Percentiles rank a stretch among this genome's conserved stretches.
These are phyloP conservation scores for Aspergillus avenaceus DNA, from an alignment of 495 filamentous ascomycete species.

Conservation along the genomic window DNA sequence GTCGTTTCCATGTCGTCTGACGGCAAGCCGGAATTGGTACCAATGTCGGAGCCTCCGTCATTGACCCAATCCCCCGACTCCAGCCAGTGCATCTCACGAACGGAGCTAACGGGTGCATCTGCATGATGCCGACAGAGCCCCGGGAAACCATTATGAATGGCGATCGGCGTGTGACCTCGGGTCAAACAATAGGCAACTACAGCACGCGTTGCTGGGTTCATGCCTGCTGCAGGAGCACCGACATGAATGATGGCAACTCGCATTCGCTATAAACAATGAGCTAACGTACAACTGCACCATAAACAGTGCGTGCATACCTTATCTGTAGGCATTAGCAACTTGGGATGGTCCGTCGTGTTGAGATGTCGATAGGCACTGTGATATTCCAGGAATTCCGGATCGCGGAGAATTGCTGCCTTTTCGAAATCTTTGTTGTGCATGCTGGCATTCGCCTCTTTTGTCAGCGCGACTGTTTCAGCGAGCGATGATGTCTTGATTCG, in stretches of 20 bases:
- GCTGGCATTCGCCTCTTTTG: constrained; percentile 72
- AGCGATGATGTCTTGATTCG: constrained; percentile 84
- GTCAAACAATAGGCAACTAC: constrained; percentile 91
- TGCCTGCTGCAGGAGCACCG: constrained; percentile 90
- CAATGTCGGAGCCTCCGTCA: constrained; percentile 92
- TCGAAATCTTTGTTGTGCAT: constrained; percentile 81
- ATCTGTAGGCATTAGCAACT: constrained; percentile 57
- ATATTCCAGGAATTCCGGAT: constrained; percentile 89
- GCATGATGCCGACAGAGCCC: constrained; percentile 84
- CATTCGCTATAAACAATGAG: constrained; percentile 58
- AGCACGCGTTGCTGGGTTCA: constrained; percentile 92
- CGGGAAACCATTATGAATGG: constrained; percentile 95
- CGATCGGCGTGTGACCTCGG: constrained; percentile 81
- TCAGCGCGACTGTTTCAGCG: constrained; percentile 77
- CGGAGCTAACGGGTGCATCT: constrained; percentile 72
- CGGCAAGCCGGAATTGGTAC: constrained; percentile 87
- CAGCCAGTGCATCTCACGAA: constrained; percentile 79
- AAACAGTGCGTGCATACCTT: constrained; percentile 47
- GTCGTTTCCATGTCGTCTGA: constrained; percentile 73
- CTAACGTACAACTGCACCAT: too few relatives aligned
- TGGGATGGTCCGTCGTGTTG: constrained; percentile 60
- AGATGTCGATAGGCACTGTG: constrained; percentile 84
- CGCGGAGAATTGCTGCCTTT: constrained; percentile 77
- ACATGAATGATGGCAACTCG: constrained; percentile 91
- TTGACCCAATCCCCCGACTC: constrained; percentile 91